phyloP scores from a whole-genome alignment of 495 filamentous ascomycete genomes.

The Xylaria curta region DNA sequence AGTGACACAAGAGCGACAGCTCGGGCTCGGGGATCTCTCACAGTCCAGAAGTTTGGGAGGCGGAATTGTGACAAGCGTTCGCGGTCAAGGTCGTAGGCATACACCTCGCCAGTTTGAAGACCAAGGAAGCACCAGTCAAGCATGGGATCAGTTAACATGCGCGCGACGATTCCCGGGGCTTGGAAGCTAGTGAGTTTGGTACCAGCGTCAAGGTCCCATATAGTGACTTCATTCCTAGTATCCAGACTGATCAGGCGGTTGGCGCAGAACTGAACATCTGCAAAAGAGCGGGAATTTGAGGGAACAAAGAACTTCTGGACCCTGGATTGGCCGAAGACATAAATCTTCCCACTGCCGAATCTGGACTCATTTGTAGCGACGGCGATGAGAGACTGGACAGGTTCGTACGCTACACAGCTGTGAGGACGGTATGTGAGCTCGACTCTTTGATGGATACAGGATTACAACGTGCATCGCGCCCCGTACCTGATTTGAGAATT shows the following conservation, averaged over 20 bases:
- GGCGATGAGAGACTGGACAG: slow-evolving; percentile 91
- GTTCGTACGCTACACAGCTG: slow-evolving; percentile 84
- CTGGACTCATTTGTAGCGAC: slow-evolving; percentile 85
- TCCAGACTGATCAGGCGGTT: slow-evolving; percentile 85
- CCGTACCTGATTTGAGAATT: slow-evolving; percentile 78
- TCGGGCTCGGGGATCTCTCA: slow-evolving; percentile 57
- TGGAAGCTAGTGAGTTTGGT: slow-evolving; percentile 67
- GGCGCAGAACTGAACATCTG: slow-evolving; percentile 55
- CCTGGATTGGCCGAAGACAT: slow-evolving; percentile 86
- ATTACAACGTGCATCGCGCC: not conserved
- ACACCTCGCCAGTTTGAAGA: slow-evolving; percentile 76
- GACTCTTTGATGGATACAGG: not conserved
- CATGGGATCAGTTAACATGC: slow-evolving; percentile 79
- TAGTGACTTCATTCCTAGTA: slow-evolving; percentile 76
- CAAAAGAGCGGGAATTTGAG: slow-evolving; percentile 51
- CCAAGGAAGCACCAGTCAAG: slow-evolving; percentile 91
- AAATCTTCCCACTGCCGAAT: slow-evolving; percentile 81
- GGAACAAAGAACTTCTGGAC: slow-evolving; percentile 79
- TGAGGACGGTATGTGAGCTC: slow-evolving; percentile 14
- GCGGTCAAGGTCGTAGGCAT: slow-evolving; percentile 89
- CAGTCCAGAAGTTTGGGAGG: slow-evolving; percentile 83
- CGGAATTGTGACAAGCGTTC: slow-evolving; percentile 74
- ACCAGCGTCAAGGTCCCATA: slow-evolving; percentile 74
- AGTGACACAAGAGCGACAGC: slow-evolving; percentile 64
- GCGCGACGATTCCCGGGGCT: slow-evolving; percentile 73